Evolutionary conservation across 2,329 filamentous ascomycete species (phyloP), one percentile per base, ranked within the genome.

Genomic region (Arthroderma sp.): DNA sequence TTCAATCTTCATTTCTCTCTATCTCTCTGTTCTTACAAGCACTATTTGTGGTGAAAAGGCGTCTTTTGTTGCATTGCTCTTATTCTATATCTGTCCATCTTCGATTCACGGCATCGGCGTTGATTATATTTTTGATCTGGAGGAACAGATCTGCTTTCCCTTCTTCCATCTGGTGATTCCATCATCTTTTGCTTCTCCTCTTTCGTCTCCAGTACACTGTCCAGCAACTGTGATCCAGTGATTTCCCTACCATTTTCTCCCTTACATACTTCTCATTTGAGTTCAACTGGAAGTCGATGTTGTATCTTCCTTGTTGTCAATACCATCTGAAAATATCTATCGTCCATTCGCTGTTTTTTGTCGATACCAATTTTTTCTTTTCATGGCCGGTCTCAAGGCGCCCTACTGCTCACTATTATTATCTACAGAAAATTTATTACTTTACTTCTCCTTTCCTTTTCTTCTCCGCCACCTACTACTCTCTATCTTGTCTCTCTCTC

Each of bases 61-160:
- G 15, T 22, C 15, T 22, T 22, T 22, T 22, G 15, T 22, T 22
- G 15, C 15, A 22, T 22, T 22, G 9, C 29, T 33, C 6, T 22
- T 33, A 33, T 42, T 33, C 29, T 33, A 32, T 33, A 33, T 27
- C 22, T 31, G 7, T 11, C 30, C 15, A 34, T 7, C 11, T 42
- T 42, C 27, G n/a, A 10, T 28, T 42, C 30, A 33, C 40, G 40
- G 40, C 30, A 34, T 11, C 8, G 40, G 40, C 40, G 40, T 42
- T 42, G 27, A 42, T 42, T 33, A 8, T 34, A 42, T 30, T 30
- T 27, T 33, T 42, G 40, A 32, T 28, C 15, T 22, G 15, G 15
- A 3, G 15, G 15, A 22, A 22, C 15, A 22, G 15, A 22, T 22
- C 30, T 27, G 30, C 30, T 28, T 29, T 34, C 4, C 30, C 34